Evolutionary conservation across 192 early-diverging fungal genomes (phyloP).

Genomic region (Coemansia sp.): DNA sequence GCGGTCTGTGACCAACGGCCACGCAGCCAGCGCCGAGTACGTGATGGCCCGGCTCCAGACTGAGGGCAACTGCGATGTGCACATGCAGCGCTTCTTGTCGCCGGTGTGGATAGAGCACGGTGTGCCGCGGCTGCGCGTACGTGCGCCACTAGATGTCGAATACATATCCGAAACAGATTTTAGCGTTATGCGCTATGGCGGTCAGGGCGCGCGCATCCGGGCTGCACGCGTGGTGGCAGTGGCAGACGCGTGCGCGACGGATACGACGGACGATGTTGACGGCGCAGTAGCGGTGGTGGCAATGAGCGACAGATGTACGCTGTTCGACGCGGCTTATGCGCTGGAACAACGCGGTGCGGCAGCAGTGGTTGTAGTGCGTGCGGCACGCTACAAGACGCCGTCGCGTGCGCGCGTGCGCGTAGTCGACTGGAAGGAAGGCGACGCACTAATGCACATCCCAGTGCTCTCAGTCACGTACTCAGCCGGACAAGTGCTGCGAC

Average conservation of each 20-base stretch:
- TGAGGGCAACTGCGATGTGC: constrained; percentile 36
- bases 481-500: constrained; percentile 53
- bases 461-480: constrained; percentile 61
- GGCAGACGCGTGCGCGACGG: constrained; percentile 44
- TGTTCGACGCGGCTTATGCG: constrained; percentile 59
- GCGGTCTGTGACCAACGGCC: constrained; percentile 44
- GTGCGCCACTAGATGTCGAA: constrained; percentile 16
- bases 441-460: constrained; percentile 61
- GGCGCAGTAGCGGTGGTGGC: constrained; percentile 58
- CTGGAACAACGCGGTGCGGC: constrained; percentile 60
- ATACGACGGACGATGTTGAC: constrained; percentile 41
- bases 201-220: constrained; percentile 50
- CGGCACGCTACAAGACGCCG: constrained; percentile 42
- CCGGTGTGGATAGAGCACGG: constrained; percentile 37
- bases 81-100: constrained; percentile 43
- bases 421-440: constrained; percentile 64
- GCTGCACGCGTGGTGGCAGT: constrained; percentile 51
- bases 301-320: constrained; percentile 37
- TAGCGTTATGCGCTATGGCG: constrained; percentile 59
- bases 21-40: constrained; percentile 44
- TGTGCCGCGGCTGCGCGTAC: constrained; percentile 17
- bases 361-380: constrained; percentile 61
- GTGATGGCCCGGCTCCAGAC: constrained; percentile 26
- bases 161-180: constrained; percentile 45
- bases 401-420: constrained; percentile 57